phyloP scores from a whole-genome alignment of 2,329 filamentous ascomycete genomes.

The Pestalotiopsis sp. region DNA sequence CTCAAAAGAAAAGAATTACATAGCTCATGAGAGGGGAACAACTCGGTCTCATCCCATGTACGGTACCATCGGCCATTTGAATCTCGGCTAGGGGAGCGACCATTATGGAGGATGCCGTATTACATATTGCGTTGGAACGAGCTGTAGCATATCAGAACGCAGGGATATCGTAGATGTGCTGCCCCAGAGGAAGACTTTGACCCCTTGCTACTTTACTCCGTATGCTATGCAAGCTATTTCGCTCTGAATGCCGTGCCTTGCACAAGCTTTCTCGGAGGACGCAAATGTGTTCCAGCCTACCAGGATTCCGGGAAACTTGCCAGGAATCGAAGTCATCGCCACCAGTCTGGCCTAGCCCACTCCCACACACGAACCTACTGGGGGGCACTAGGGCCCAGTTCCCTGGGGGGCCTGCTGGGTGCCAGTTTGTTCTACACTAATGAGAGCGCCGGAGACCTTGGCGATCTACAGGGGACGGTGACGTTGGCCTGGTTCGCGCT shows the following conservation, averaged over 20 bases:
- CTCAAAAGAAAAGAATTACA: not conserved
- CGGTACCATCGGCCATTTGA: not conserved
- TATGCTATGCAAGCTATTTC: not conserved
- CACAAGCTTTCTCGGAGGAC: not conserved
- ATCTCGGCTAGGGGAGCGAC: not conserved
- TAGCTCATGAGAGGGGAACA: not conserved
- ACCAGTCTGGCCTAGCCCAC: not conserved
- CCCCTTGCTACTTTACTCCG: not conserved
- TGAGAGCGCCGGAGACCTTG: not conserved
- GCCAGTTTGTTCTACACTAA: not conserved
- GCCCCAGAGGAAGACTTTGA: not conserved
- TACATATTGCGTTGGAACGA: not conserved
- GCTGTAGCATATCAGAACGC: not conserved
- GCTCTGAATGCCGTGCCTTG: not conserved
- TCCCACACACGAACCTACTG: too few relatives aligned
- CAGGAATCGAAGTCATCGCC: not conserved
- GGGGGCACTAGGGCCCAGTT: too few relatives aligned
- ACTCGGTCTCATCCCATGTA: not conserved
- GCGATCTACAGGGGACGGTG: constrained; percentile 4
- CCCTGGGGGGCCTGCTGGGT: not conserved
- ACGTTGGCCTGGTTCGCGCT: constrained; percentile 9
- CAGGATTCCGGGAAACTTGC: not conserved
- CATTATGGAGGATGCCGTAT: not conserved
- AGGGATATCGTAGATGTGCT: not conserved
- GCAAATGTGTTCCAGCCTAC: not conserved